These are phyloP conservation scores for Ramularia endophylla DNA, from an alignment of 2,329 filamentous ascomycete species.

Conservation along the genomic window DNA sequence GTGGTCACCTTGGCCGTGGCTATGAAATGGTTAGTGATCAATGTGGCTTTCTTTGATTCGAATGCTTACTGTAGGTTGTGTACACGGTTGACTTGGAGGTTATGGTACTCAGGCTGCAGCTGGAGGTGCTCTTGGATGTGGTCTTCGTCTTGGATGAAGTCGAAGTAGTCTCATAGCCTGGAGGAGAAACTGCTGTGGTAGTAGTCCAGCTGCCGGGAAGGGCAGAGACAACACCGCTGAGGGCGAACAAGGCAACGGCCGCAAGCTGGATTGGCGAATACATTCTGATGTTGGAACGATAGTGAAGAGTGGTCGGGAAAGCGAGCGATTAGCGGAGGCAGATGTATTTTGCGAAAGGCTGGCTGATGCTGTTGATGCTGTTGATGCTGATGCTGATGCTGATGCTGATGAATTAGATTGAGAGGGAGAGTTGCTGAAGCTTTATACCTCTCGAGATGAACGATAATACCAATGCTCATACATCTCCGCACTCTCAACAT, in stretches of 20 bases:
- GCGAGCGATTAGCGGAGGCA: slow-evolving; percentile 7
- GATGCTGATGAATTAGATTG: slow-evolving; percentile 9
- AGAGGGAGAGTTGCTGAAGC: background rate
- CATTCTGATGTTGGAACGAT: slow-evolving; percentile 12
- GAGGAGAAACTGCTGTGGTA: slow-evolving; percentile 2
- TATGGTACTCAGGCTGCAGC: slow-evolving; percentile 10
- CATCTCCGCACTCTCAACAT: no score
- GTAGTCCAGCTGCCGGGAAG: slow-evolving; percentile 8
- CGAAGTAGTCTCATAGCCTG: background rate
- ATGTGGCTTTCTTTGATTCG: background rate
- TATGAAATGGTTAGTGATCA: background rate
- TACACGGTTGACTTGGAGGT: slow-evolving; percentile 9
- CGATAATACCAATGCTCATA: no score
- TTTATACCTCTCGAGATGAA: slow-evolving; percentile 6
- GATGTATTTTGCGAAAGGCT: slow-evolving; percentile 5
- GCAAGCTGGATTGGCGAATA: slow-evolving; percentile 15
- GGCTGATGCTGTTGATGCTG: slow-evolving; percentile 13
- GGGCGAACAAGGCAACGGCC: slow-evolving; percentile 13
- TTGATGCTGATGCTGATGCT: slow-evolving; percentile 14
- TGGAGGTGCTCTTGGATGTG: background rate
- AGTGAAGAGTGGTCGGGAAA: slow-evolving; percentile 7
- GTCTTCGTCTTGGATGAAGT: slow-evolving; percentile 1
- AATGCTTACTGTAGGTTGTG: slow-evolving; percentile 4
- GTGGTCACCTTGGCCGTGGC: slow-evolving; percentile 7
- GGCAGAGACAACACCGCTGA: slow-evolving; percentile 15